Base-by-base conservation (phyloP, 1,139 yeast genomes). In the Blastobotrys persicus region DNA sequence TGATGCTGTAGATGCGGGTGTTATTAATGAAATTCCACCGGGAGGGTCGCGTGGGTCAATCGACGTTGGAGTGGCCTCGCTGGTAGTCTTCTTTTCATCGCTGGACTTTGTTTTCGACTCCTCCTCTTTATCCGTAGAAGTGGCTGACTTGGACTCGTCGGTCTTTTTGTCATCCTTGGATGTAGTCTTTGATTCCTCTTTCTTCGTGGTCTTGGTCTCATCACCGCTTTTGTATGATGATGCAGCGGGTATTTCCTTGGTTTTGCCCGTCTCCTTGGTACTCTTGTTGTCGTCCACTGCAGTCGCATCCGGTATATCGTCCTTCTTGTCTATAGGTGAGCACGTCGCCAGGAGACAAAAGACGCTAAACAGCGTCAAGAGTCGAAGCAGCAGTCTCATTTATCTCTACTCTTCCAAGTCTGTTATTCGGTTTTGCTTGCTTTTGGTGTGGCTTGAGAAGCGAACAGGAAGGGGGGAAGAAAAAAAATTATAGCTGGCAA, bases 11-110 rank as follows among this genome's bases (percentile, higher is more conserved):
- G 69, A 53, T 2, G 58, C 60, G 0, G 75, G 75, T 7, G 68
- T 61, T 7, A 57, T 42, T 53, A 72, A 50, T 3, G 67, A 52
- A 12, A 70, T 58, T 0, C 68, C 68, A 2, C 75, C 75, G 0
- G 73, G 67, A 0, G 74, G 70, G 11, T 59, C 54, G 4, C 58
- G 54, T 4, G 72, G 65, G 45, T 68, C 59, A 37, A 69, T 60
- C 13, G 64, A 49, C n/a, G 54, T 47, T 5, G 28, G 37, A 2
- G 18, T 18, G 3, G 52, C 31, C 6, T 33, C 13, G 34, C 17
- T 26, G 16, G 33, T 20, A 12, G 13, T 42, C 14, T 42, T 31
- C 23, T 28, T 23, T 12, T 31, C 35, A 19, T 12, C 12, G 7
- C 16, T 14, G 16, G 40, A 35, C 31, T 40, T 23, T n/a, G 13